Conservation (phyloP, 2,329 filamentous ascomycete species). For the Chalaropsis thielavioides region DNA sequence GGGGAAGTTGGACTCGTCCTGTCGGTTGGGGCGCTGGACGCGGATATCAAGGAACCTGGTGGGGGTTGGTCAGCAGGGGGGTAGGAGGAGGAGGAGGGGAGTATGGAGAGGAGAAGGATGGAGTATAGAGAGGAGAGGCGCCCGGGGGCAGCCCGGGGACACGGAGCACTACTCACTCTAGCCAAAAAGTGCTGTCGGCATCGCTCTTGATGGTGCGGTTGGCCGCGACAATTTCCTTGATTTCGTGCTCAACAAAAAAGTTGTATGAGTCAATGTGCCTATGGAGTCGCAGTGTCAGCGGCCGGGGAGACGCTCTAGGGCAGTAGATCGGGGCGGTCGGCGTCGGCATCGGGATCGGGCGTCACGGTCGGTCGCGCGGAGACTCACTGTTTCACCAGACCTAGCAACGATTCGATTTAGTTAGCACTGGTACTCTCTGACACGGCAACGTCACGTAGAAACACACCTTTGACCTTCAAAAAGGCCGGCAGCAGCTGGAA, state of each 20-base stretch:
- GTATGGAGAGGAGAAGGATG: constrained; percentile 17
- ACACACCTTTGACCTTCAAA: constrained; percentile 74
- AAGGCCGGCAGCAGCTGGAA: constrained; percentile 97
- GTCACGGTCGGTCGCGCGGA: neutral
- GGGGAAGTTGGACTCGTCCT: constrained; percentile 58
- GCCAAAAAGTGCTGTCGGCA: constrained; percentile 81
- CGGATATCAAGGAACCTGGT: constrained; percentile 67
- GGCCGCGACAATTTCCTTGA: constrained; percentile 90
- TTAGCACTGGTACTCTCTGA: neutral
- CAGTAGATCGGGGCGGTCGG: neutral
- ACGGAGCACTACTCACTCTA: no score
- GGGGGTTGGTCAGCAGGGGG: neutral
- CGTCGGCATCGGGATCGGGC: constrained; percentile 17
- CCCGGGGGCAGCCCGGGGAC: no score
- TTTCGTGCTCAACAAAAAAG: constrained; percentile 90
- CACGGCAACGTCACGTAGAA: neutral
- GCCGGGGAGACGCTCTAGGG: neutral
- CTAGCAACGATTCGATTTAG: neutral
- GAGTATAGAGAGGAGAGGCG: no score
- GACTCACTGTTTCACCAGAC: constrained; percentile 18
- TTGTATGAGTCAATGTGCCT: constrained; percentile 95
- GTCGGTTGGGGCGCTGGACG: constrained; percentile 65
- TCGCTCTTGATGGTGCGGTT: constrained; percentile 83
- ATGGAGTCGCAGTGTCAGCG: neutral
- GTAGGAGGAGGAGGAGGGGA: constrained; percentile 7